These are phyloP conservation scores for Harringtonia aguacate DNA, from an alignment of 2,329 filamentous ascomycete genomes.

Conservation along the genomic window DNA sequence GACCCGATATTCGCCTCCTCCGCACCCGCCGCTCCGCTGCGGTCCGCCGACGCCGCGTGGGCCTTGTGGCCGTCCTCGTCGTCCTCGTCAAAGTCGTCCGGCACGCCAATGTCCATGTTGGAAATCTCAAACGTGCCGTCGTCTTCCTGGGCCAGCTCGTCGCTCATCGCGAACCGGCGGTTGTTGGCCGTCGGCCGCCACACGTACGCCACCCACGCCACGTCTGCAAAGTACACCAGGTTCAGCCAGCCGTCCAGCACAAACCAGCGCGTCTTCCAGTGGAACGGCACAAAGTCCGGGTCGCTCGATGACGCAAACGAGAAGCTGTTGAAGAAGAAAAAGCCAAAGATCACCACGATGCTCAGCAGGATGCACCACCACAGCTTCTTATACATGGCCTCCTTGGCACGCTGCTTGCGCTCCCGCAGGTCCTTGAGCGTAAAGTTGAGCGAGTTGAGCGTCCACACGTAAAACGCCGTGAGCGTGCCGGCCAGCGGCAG, in stretches of 20 bases:
- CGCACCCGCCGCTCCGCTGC: constrained; percentile 26
- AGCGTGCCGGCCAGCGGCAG: constrained; percentile 83
- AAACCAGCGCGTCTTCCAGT: constrained; percentile 98
- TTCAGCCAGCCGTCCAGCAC: constrained; percentile 96
- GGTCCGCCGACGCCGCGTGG: constrained; percentile 14
- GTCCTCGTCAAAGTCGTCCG: constrained; percentile 51
- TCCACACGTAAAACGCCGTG: constrained; percentile 98
- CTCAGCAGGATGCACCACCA: constrained; percentile 96
- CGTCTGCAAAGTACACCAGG: constrained; percentile 88
- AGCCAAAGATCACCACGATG: constrained; percentile 91
- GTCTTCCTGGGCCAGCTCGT: constrained; percentile 97
- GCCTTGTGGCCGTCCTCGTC: constrained; percentile 46
- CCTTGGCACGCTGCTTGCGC: constrained; percentile 87
- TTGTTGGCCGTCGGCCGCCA: constrained; percentile 98
- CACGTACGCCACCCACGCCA: constrained; percentile 85
- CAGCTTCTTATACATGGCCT: constrained; percentile 92
- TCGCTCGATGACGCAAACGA: constrained; percentile 78
- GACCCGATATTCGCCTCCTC: constrained; percentile 8
- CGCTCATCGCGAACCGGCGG: constrained; percentile 94
- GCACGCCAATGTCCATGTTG: constrained; percentile 80
- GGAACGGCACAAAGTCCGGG: constrained; percentile 85
- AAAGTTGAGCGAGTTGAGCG: constrained; percentile 83
- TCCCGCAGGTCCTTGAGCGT: constrained; percentile 96
- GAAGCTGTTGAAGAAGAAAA: constrained; percentile 98
- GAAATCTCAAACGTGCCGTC: constrained; percentile 92